Evolutionary conservation across 2,329 filamentous ascomycete species (phyloP), one percentile per base, ranked within the genome.

Genomic region (Colletotrichum sp.): DNA sequence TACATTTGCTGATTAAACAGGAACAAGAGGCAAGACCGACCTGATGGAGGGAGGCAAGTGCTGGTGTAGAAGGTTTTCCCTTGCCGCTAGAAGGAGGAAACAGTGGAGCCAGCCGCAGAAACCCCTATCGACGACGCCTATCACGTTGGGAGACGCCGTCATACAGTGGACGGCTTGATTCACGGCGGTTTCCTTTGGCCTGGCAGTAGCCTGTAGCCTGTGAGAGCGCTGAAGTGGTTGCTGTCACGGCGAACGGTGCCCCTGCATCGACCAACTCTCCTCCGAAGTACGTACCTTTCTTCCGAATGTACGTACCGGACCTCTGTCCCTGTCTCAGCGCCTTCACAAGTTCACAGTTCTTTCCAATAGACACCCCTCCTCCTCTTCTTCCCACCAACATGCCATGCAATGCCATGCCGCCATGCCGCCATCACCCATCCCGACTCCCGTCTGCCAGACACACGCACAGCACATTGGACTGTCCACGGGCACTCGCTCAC

Each of bases 101-200:
- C 34, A 59, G 44, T 74, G 71, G 71, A 30, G 32, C 71, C n/a
- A 15, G 18, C 71, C 57, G 59, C 57, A 21, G 67, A 73, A 73
- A 21, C 66, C 67, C 66, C 57, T 65, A 49, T 74, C 44, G 59
- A 74, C 24, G 30, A 49, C 66, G 59, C 55, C 64, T 44, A 28
- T 32, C 32, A 57, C 18, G 65, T 28, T 57, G n/a, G 18, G 12
- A 32, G 59, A 62, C 32, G n/a, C 21, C 30, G 28, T 24, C 28
- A 16, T 24, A 34, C 30, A 34, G 59, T 34, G 59, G 59, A 32
- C n/a, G 28, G 9, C 30, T 18, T 62, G 28, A 62, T 13, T 62
- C 59, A 34, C 30, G 30, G 16, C 59, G 28, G 16, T 10, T 32
- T n/a, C 28, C 7, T 12, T 26, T 59, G 55, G 24, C 55, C 55